Evolutionary conservation across 306 rosid genomes (phyloP), one percentile per base, ranked within the genome.

Genomic region (Vicia faba): DNA sequence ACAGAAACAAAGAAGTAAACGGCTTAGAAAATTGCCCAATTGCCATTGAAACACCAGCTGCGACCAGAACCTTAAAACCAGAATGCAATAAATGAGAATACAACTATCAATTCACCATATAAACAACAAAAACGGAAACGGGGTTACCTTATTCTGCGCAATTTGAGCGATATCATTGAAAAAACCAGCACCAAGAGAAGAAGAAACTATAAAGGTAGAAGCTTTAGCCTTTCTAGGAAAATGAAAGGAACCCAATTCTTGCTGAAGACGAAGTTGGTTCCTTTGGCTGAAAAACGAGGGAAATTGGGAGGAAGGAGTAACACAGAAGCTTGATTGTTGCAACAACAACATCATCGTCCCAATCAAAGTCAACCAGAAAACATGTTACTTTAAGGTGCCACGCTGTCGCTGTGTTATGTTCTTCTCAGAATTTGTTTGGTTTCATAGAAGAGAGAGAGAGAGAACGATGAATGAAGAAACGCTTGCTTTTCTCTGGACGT

Each of bases 21-120:
- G 96, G 98, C 87, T 92, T 92, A 31, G 86, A 80, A 49, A 92
- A 77, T 81, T 92, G 96, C 72, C 98, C 96, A 70, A 92, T 74
- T 7, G 80, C 79, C 61, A 75, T 82, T 48, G 95, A 89, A 68
- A 77, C 79, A 33, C 71, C 84, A 51, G 95, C 98, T 14, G 96
- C 93, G 70, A 84, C 69, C 82, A 89, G 80, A 71, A 89, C 96
- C 96, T 92, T 63, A 4, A 13, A 3, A 16, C 43, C 33, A 60
- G 5, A 53, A 43, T 11, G 36, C 48, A 61, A 66, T 9, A 49
- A 5, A 45, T 14, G 11, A 43, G 31, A 73, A 16, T 45, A 60
- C 3, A 59, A 19, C 6, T 7, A 19, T 44, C 61, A 71, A 66
- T n/a, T 46, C 45, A 70, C 35, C 55, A 59, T 39, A 61, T n/a